Percentiles rank a stretch among this genome's conserved stretches.
These are phyloP conservation scores for Xerocomus cyaneibrunnescens DNA, from an alignment of 1,284 basidiomycete genomes.

Conservation along the genomic window DNA sequence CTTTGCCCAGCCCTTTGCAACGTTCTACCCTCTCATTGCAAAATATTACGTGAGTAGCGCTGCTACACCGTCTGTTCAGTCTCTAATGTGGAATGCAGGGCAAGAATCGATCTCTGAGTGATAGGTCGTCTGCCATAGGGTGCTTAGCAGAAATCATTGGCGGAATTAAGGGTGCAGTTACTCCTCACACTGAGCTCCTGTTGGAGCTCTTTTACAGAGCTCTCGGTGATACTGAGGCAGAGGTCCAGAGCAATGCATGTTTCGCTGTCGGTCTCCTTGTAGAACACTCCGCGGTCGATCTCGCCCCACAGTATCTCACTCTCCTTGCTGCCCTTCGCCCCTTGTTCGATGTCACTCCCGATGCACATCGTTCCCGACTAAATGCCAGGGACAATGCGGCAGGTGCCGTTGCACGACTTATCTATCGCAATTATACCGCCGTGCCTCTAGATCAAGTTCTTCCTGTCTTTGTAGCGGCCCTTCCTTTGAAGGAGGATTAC, in stretches of 20 bases:
- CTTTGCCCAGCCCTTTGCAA: constrained; percentile 82
- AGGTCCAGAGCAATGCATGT: constrained; percentile 95
- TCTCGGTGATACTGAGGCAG: constrained; percentile 82
- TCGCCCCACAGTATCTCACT: constrained; percentile 79
- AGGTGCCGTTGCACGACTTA: constrained; percentile 89
- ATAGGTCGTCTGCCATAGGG: constrained; percentile 93
- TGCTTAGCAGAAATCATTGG: constrained; percentile 95
- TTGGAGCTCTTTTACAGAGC: constrained; percentile 84
- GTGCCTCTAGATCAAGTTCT: constrained; percentile 92
- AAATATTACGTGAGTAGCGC: constrained; percentile 83
- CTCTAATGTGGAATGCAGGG: constrained; percentile 46
- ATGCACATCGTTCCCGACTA: constrained; percentile 60
- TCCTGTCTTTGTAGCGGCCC: constrained; percentile 77
- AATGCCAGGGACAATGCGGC: constrained; percentile 96
- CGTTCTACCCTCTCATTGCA: constrained; percentile 87
- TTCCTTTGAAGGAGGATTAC: constrained; percentile 88
- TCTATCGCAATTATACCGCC: constrained; percentile 78
- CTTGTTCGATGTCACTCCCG: constrained; percentile 71
- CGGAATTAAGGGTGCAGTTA: constrained; percentile 87
- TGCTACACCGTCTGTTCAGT: neutral
- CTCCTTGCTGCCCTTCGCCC: constrained; percentile 82
- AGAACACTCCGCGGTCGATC: constrained; percentile 83
- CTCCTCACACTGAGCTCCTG: constrained; percentile 83
- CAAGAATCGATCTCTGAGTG: constrained; percentile 84
- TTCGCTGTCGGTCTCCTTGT: constrained; percentile 93